Evolutionary conservation across 768 basidiomycete species (phyloP), one percentile per base, ranked within the genome.

Genomic region (Tulasnella sp.): DNA sequence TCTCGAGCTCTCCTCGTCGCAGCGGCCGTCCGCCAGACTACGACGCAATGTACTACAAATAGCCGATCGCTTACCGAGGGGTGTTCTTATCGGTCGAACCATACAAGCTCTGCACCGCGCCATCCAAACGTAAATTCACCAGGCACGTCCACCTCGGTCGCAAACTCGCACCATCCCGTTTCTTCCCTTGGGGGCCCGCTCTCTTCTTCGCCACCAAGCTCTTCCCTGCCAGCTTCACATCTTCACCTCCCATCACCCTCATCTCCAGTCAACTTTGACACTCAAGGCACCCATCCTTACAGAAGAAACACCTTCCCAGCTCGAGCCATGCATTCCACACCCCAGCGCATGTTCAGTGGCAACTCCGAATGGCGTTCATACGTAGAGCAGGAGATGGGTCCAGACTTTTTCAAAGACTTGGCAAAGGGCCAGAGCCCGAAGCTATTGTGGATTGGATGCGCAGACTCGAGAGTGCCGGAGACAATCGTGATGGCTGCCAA

Each of bases 381-480:
- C 55, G 89, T 94, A 78, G 82, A 87, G 39, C 77, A 82, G 15
- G 82, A 86, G 18, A 29, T 29, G 26, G 88, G 92, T 20, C 90
- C 92, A 1, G 85, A 83, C 20, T 94, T 96, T 82, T 94, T 95
- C 79, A 80, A 83, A 1, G 81, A 87, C 79, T 87, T 85, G 2
- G 88, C 91, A 0, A 85, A 89, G 82, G 91, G 90, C 16, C 95
- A 96, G 82, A 78, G 83, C 2, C 91, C 92, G 10, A 90, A 92
- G 57, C 35, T 78, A n/a, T 55, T 72, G 42, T 80, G 77, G 74
- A 55, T 80, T 73, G 75, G 79, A 20, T 79, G 86, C 83, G 88
- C 93, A 48, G 95, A 96, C 83, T 95, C 93, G 15, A 87, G 95
- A 80, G 92, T 95, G 3, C 93, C 93, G 26, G 94, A 94, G 83